Conservation (phyloP, 306 rosid species). For the Vigna reflexopilosa region DNA sequence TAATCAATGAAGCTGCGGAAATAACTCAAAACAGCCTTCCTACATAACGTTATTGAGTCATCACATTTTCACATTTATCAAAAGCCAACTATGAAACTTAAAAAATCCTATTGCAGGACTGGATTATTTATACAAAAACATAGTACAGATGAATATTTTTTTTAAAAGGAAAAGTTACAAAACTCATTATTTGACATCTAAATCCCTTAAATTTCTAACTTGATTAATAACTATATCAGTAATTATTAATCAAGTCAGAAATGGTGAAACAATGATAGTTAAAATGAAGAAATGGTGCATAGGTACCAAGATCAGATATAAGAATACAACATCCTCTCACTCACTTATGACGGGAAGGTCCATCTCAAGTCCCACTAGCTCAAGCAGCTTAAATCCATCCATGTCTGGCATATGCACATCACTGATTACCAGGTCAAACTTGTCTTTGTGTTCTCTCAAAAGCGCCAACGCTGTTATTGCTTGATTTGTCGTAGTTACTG, state of each 20-base stretch:
- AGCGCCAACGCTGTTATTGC: conserved; percentile 77
- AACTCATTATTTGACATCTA: conserved; percentile 36
- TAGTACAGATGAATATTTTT: too few relatives aligned
- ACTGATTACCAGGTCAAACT: conserved; percentile 92
- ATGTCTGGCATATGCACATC: conserved; percentile 99
- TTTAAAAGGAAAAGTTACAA: not conserved
- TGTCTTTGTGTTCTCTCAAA: conserved; percentile 86
- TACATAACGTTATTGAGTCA: not conserved
- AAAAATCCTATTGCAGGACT: not conserved
- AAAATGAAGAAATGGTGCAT: not conserved
- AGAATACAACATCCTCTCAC: conserved; percentile 21
- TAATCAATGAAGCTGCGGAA: not conserved
- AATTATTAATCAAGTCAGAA: not conserved
- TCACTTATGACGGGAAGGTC: conserved; percentile 99
- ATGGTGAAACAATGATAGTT: not conserved
- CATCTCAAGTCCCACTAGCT: conserved; percentile 98
- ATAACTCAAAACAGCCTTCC: not conserved
- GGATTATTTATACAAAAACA: not conserved
- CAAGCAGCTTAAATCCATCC: conserved; percentile 99
- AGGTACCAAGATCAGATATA: conserved; percentile 6
- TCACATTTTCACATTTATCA: conserved; percentile 3
- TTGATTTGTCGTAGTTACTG: conserved; percentile 88
- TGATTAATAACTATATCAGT: conserved; percentile 21
- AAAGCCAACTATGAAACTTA: not conserved
- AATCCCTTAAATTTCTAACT: not conserved